Evolutionary conservation across 1,139 yeast species (phyloP), one percentile per base, ranked within the genome.

Genomic region (Suhomyces bokatorum): DNA sequence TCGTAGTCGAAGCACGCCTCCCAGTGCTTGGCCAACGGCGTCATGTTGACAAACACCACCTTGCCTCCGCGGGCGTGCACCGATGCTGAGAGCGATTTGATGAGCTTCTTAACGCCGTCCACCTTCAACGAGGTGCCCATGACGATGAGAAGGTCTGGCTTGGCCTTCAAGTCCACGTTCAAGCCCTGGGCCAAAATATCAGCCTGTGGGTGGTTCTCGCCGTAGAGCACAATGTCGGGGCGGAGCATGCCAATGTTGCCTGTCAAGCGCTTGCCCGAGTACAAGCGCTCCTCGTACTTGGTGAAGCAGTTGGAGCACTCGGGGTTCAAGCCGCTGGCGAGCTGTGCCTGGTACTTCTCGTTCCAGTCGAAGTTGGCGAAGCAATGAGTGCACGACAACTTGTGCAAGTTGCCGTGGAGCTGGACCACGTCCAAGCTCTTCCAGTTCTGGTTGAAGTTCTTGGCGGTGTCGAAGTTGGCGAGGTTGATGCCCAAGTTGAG

Each of bases 381-480:
- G 62, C 98, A 93, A 40, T 73, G 73, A 10, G 89, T 84, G 60
- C 97, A 89, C 22, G 84, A 70, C 45, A 93, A 69, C 44, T 78
- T 75, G 58, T 87, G 88, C 43, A 93, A 70, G 62, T 89, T 91
- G 1, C 99, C 99, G 59, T 93, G 99, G 33, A 93, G 70, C 63
- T 89, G 97, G 10, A 91, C 83, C 15, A 88, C 96, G 54, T 89
- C 91, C 44, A 81, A 66, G 32, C 70, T 71, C 52, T 77, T 81
- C 91, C 90, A 85, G 40, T 54, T 59, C 48, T 70, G 67, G 37
- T 59, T 60, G 52, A 74, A 74, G 34, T 57, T 59, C 39, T 60
- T 58, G 30, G 50, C 50, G 38, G 51, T 47, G 31, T 56, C 60
- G 47, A 73, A 67, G 11, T 68, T 68, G 39, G 57, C 56, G 15